phyloP scores from a whole-genome alignment of 257 asterid genomes.

The Ballota nigra region DNA sequence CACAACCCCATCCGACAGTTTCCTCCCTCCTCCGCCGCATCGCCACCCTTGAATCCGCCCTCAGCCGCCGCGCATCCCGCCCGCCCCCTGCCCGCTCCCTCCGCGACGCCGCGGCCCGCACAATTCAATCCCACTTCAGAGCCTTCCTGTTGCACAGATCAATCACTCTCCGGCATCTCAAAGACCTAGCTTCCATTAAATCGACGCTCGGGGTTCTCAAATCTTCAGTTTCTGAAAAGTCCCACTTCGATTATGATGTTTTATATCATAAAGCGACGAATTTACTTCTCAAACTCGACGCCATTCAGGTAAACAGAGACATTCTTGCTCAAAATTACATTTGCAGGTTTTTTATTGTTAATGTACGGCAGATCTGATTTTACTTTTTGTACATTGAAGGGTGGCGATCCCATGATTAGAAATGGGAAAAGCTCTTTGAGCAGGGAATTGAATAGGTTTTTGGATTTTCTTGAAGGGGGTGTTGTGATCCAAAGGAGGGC shows the following conservation, averaged over 20 bases:
- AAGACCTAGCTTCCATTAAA: conserved; percentile 67
- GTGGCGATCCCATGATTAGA: conserved; percentile 79
- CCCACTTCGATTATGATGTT: conserved; percentile 42
- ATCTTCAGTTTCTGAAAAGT: conserved; percentile 40
- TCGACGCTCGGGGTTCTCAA: conserved; percentile 50
- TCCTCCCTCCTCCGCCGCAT: conserved; percentile 77
- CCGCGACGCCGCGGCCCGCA: conserved; percentile 73
- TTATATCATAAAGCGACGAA: conserved; percentile 39
- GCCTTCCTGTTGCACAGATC: conserved; percentile 79
- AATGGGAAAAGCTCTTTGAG: conserved; percentile 61
- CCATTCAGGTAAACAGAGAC: conserved; percentile 49
- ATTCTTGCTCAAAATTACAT: not conserved
- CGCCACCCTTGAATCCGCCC: conserved; percentile 63
- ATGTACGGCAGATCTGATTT: conserved; percentile 11
- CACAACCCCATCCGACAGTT: conserved; percentile 31
- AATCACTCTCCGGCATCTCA: conserved; percentile 77
- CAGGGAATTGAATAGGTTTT: conserved; percentile 48
- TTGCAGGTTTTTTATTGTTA: not conserved
- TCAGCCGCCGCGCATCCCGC: conserved; percentile 39
- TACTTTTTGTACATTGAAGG: conserved; percentile 41
- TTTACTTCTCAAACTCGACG: conserved; percentile 59
- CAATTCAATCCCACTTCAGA: conserved; percentile 78
- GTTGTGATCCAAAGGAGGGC: conserved; percentile 28
- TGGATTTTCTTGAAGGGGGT: conserved; percentile 53
- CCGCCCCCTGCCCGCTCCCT: conserved; percentile 44